phyloP scores from a whole-genome alignment of 805 yeast genomes.

The Ogataea nonfermentans region DNA sequence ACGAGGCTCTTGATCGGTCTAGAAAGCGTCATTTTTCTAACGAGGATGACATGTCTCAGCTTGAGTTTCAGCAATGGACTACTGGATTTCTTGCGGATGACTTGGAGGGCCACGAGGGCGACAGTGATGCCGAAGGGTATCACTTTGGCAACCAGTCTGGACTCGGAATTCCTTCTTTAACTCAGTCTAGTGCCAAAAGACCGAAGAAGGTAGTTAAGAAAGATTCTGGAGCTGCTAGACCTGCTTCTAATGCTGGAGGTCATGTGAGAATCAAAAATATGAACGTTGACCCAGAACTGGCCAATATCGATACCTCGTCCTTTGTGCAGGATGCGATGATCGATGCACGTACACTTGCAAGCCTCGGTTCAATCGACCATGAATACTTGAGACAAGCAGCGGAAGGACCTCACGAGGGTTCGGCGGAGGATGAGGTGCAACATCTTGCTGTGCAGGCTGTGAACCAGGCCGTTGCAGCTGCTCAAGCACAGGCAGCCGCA shows the following conservation, averaged over 20 bases:
- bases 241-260: not conserved
- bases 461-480: slow-evolving; percentile 24
- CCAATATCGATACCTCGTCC: slow-evolving; percentile 44
- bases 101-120: slow-evolving; percentile 26
- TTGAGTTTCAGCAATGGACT: slow-evolving; percentile 56
- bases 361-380: slow-evolving; percentile 35
- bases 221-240: slow-evolving; percentile 3
- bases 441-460: slow-evolving; percentile 34
- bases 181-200: slow-evolving; percentile 12
- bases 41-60: slow-evolving; percentile 44
- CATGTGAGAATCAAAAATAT: slow-evolving; percentile 17
- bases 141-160: slow-evolving; percentile 15
- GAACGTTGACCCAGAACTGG: slow-evolving; percentile 59
- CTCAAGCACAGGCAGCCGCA: slow-evolving; percentile 25
- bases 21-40: slow-evolving; percentile 32
- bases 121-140: slow-evolving; percentile 14
- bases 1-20: slow-evolving; percentile 52
- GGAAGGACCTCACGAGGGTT: slow-evolving; percentile 19
- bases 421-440: slow-evolving; percentile 30
- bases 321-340: slow-evolving; percentile 68
- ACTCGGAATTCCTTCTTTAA: slow-evolving; percentile 17
- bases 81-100: slow-evolving; percentile 48
- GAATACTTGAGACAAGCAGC: slow-evolving; percentile 31
- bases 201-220: slow-evolving; percentile 12
- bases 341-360: slow-evolving; percentile 64